Evolutionary conservation across 2,329 filamentous ascomycete genomes (phyloP).

Genomic region (Cercospora citrullina): DNA sequence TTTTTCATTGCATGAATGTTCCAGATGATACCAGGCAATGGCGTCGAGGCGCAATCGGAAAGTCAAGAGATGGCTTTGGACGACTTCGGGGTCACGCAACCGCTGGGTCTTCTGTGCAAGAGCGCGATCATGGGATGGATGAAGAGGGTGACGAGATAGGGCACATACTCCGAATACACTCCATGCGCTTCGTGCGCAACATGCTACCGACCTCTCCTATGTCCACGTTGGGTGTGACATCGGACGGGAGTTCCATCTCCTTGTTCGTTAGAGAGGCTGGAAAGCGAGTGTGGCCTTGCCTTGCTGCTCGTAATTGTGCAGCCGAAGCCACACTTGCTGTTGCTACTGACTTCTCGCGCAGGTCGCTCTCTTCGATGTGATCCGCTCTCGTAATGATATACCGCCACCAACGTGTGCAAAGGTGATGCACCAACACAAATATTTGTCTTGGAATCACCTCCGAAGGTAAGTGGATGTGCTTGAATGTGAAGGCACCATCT

Average conservation of each 20-base stretch:
- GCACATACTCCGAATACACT: conserved; percentile 9
- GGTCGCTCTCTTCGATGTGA: not conserved
- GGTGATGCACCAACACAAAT: not conserved
- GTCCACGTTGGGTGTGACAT: conserved; percentile 12
- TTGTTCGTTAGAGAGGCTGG: conserved; percentile 17
- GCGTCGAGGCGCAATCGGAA: conserved; percentile 12
- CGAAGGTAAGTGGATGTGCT: not conserved
- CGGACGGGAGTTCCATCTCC: conserved; percentile 15
- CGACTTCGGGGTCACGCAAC: not conserved
- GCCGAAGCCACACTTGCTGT: conserved; percentile 21
- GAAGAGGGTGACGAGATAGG: conserved; percentile 9
- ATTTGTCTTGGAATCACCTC: not conserved
- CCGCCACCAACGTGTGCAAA: not conserved
- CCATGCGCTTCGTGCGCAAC: conserved; percentile 2
- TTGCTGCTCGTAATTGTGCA: not conserved
- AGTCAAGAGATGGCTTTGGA: not conserved
- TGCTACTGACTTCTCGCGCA: not conserved
- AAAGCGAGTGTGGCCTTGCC: not conserved
- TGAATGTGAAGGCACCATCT: not conserved
- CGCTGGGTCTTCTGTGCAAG: conserved; percentile 3
- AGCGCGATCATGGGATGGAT: not conserved
- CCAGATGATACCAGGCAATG: conserved; percentile 17
- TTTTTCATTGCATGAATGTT: conserved; percentile 4
- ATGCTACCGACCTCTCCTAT: conserved; percentile 14
- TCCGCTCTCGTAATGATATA: not conserved